These are phyloP conservation scores for Heliocybe sulcata DNA, from an alignment of 1,284 basidiomycete genomes.

Conservation along the genomic window DNA sequence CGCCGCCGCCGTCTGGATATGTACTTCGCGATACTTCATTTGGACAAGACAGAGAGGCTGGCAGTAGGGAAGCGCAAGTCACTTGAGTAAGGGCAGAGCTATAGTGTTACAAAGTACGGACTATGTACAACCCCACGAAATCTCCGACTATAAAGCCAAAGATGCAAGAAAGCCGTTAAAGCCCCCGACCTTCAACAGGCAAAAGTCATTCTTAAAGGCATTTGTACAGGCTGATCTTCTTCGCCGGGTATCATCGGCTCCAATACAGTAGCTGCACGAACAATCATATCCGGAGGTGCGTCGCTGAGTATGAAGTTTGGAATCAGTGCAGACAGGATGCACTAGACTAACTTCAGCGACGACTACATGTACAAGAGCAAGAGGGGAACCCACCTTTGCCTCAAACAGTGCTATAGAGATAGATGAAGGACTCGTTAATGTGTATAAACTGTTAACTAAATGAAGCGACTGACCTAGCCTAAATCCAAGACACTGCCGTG, in stretches of 20 bases:
- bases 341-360: neutral
- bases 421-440: neutral
- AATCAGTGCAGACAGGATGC: neutral
- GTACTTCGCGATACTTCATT: no score
- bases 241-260: neutral
- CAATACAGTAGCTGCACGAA: neutral
- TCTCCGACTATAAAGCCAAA: no score
- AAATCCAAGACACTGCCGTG: slow-evolving; percentile 32
- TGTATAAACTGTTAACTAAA: neutral
- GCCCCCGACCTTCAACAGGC: no score
- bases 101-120: no score
- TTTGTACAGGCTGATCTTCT: neutral
- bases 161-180: no score
- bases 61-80: no score
- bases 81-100: no score
- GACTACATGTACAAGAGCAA: neutral
- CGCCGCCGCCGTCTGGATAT: no score
- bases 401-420: neutral
- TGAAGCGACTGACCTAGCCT: slow-evolving; percentile 18
- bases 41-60: no score
- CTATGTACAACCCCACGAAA: no score
- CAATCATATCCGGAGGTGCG: neutral
- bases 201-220: neutral
- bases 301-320: neutral
- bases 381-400: neutral